Base-by-base conservation (phyloP, 139 green algal species). In the Choricystis sp. region DNA sequence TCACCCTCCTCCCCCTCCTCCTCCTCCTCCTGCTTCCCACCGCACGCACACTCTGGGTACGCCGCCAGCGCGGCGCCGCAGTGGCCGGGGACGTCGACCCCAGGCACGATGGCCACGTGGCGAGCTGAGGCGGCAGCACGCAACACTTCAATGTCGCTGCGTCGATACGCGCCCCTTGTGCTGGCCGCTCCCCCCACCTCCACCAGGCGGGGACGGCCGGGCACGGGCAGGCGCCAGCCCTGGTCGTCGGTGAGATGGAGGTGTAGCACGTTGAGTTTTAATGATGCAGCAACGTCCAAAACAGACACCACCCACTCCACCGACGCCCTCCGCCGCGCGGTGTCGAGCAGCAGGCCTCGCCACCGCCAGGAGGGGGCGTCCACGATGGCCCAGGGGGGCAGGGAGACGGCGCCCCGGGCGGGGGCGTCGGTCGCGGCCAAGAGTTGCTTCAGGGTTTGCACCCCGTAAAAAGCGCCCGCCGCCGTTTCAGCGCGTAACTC, bases 171-270 rank as follows among this genome's bases (percentile, higher is more conserved):
- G 48, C 58, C n/a, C 56, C 40, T 1, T 55, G 27, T 16, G 31
- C 61, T 16, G 40, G 40, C 2, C 81, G 67, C 72, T 73, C 76
- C 70, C 9, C 74, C 78, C 23, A 81, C 63, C 40, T 83, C 71
- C 29, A 78, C 77, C 52, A 87, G 72, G 4, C 70, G 73, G 1
- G 78, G 76, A 56, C 70, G 70, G 3, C 31, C 23, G 29, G 79
- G 74, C 9, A 87, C 72, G 62, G 85, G 74, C 24, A 87, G 31
- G 2, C 81, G 67, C 81, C 81, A 87, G 23, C 81, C 81, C 77
- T 86, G 81, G 62, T 87, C 81, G 57, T 87, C 81, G 26, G 72
- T 80, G 0, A 87, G 66, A 63, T 87, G 81, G 77, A 77, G 84
- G 66, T 87, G 81, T 31, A 84, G 80, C 20, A 64, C 28, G 61